These are phyloP conservation scores for Cyclotella kingstonii DNA, from an alignment of 108 stramenopile species.

Conservation along the genomic window DNA sequence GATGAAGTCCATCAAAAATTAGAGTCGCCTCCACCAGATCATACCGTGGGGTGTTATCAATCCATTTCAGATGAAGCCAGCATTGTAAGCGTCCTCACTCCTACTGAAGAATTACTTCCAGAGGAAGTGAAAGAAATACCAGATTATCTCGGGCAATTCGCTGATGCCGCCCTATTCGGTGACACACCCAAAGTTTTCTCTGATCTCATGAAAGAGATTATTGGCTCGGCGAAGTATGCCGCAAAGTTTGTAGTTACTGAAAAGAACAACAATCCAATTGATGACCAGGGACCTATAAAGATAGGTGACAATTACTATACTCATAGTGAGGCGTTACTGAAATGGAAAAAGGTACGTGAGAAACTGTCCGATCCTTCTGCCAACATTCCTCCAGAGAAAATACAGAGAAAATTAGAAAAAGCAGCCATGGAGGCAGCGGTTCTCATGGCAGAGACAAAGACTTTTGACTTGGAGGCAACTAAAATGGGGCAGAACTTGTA, in stretches of 20 bases:
- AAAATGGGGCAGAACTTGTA: background rate
- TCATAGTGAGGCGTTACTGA: constrained; percentile 5
- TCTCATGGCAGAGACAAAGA: constrained; percentile 12
- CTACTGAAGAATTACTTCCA: background rate
- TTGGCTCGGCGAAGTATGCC: constrained; percentile 12
- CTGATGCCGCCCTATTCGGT: constrained; percentile 17
- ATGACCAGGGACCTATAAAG: constrained; percentile 13
- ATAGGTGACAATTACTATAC: constrained; percentile 15
- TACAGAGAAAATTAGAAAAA: constrained; percentile 10
- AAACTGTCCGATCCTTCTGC: background rate
- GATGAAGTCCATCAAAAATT: background rate
- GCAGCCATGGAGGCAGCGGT: constrained; percentile 10
- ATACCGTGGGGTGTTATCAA: background rate
- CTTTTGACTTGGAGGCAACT: constrained; percentile 1
- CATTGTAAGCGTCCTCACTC: background rate
- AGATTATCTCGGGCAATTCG: constrained; percentile 16
- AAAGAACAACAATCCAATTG: constrained; percentile 2
- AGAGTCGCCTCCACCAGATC: background rate
- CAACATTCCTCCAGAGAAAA: background rate
- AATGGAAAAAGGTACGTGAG: constrained; percentile 11
- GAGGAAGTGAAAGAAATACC: background rate
- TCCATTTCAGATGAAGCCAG: background rate
- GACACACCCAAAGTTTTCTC: constrained; percentile 13
- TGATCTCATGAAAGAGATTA: constrained; percentile 7
- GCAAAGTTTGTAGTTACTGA: constrained; percentile 4